These are phyloP conservation scores for Dendrobium catenatum DNA, from an alignment of 106 monocot genomes.

Conservation along the genomic window DNA sequence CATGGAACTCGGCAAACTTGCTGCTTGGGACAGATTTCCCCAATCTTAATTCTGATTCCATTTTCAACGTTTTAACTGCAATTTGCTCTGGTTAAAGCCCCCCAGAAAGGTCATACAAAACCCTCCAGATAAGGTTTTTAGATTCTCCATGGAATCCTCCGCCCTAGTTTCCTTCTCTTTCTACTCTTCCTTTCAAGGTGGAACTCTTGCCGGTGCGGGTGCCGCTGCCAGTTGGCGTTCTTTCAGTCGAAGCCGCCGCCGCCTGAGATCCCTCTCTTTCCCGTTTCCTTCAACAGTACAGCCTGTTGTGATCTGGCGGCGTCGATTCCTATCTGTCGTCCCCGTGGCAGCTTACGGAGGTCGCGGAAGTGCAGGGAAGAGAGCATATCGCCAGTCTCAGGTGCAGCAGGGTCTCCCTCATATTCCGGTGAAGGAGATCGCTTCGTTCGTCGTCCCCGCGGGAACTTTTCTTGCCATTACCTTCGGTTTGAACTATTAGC, in stretches of 20 bases:
- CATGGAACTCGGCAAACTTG: no score
- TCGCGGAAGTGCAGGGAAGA: slow-evolving; percentile 19
- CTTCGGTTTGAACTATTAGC: slow-evolving; percentile 42
- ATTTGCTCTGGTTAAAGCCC: no score
- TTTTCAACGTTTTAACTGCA: no score
- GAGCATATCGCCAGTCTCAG: slow-evolving; percentile 38
- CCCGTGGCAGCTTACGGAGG: slow-evolving; percentile 27
- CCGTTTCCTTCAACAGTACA: background rate
- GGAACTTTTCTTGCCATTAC: slow-evolving; percentile 60
- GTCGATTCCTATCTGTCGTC: slow-evolving; percentile 11
- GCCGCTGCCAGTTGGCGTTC: background rate
- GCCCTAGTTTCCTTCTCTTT: slow-evolving; percentile 2
- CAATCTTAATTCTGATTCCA: background rate
- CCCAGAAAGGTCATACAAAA: background rate
- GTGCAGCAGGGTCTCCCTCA: slow-evolving; percentile 5
- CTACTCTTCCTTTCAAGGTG: background rate
- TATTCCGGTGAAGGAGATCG: slow-evolving; percentile 40
- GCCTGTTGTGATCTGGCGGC: background rate
- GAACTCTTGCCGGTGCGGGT: background rate
- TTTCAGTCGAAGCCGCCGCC: background rate
- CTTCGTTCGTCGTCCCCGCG: slow-evolving; percentile 44
- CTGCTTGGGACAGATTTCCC: background rate
- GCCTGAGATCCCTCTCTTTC: background rate
- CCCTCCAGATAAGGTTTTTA: background rate
- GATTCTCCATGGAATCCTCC: slow-evolving; percentile 11